These are phyloP conservation scores for Chaetomium globosum DNA, from an alignment of 2,329 filamentous ascomycete species.

Conservation along the genomic window DNA sequence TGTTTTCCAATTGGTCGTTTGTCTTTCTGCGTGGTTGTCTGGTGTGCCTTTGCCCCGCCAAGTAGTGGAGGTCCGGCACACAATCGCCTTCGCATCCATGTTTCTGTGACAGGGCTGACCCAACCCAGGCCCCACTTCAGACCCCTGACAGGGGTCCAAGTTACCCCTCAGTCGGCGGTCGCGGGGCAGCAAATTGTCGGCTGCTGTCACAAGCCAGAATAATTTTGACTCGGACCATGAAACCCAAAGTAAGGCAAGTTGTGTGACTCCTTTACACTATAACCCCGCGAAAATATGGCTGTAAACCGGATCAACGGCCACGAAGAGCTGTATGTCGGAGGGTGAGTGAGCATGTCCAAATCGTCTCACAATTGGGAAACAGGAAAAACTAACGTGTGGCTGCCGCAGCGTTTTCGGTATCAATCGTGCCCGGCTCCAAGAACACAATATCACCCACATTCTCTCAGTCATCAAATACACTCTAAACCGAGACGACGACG, in stretches of 20 bases:
- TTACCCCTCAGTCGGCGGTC: neutral
- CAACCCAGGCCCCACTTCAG: neutral
- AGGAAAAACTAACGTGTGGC: conserved; percentile 12
- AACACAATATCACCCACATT: conserved; percentile 82
- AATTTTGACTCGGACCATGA: neutral
- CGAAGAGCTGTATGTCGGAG: conserved; percentile 75
- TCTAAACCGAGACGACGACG: conserved; percentile 51
- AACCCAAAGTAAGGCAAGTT: neutral
- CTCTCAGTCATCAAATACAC: conserved; percentile 70
- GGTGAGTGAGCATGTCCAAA: conserved; percentile 56
- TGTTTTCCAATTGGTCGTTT: neutral
- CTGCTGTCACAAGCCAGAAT: neutral
- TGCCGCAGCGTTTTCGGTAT: conserved; percentile 74
- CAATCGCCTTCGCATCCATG: neutral
- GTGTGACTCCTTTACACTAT: no score
- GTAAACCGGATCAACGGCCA: conserved; percentile 70
- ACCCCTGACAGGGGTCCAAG: neutral
- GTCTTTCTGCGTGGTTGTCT: neutral
- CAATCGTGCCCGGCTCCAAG: conserved; percentile 66
- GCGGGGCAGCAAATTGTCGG: conserved; percentile 9
- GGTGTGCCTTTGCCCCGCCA: neutral
- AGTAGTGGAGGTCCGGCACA: no score
- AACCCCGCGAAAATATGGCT: conserved; percentile 48
- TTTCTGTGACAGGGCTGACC: neutral
- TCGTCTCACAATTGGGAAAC: neutral